Evolutionary conservation across 164 flowering plant species (phyloP).

Genomic region (Platanus orientalis): DNA sequence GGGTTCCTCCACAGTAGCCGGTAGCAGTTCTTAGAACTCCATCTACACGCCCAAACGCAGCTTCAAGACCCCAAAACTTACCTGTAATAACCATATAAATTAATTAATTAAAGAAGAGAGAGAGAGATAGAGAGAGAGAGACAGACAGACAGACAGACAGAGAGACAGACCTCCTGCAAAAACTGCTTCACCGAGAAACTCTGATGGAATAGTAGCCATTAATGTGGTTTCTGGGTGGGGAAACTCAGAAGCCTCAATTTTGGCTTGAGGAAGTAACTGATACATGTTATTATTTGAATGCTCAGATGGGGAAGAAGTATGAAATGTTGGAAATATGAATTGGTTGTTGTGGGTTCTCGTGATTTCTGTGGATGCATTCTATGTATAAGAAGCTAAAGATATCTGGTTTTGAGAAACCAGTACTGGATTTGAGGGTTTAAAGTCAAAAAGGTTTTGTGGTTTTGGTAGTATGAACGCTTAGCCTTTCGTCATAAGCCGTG

Average conservation of each 20-base stretch:
- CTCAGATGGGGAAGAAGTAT: too few relatives aligned
- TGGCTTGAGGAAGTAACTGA: constrained; percentile 13
- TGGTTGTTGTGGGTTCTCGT: too few relatives aligned
- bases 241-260: background rate
- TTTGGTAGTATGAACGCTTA: too few relatives aligned
- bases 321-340: too few relatives aligned
- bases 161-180: constrained; percentile 35
- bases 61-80: constrained; percentile 23
- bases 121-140: background rate
- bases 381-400: too few relatives aligned
- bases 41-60: constrained; percentile 24
- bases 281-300: constrained; percentile 12
- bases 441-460: too few relatives aligned
- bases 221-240: constrained; percentile 1
- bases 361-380: too few relatives aligned
- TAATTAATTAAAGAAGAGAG: background rate
- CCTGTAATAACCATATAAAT: constrained; percentile 7
- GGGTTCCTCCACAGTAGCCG: constrained; percentile 27
- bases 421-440: too few relatives aligned
- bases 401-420: too few relatives aligned
- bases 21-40: constrained; percentile 24
- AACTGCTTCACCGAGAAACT: constrained; percentile 22
- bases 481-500: too few relatives aligned
- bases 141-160: too few relatives aligned
- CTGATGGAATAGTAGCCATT: constrained; percentile 3